A percentile compares a stretch with the other conserved stretches of the same genome.
Evolutionary conservation across 805 yeast genomes (phyloP).

Genomic region (Phaffomyces opuntiae): DNA sequence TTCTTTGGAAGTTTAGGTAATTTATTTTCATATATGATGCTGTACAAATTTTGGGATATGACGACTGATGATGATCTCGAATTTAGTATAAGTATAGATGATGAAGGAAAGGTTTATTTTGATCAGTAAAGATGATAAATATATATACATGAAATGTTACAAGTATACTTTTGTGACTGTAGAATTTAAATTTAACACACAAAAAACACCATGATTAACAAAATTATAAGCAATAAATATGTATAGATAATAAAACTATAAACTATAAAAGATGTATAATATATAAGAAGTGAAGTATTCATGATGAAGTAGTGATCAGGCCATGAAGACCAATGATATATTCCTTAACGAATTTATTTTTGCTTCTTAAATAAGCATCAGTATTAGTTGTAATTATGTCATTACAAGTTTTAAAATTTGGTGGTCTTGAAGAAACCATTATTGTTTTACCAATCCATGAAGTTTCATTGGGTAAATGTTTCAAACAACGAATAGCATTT

Average conservation of each 20-base stretch:
- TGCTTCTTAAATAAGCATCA: slow-evolving; percentile 1
- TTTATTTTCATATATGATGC: slow-evolving; percentile 83
- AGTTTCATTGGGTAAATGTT: slow-evolving; percentile 44
- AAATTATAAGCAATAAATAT: not conserved
- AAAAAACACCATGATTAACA: too few species aligned
- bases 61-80: slow-evolving; percentile 92
- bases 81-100: slow-evolving; percentile 62
- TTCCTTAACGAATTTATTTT: slow-evolving; percentile 7
- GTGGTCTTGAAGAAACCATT: slow-evolving; percentile 25
- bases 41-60: slow-evolving; percentile 95
- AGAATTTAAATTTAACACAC: too few species aligned
- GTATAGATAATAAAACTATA: not conserved
- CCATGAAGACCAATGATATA: slow-evolving; percentile 9
- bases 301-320: slow-evolving; percentile 1
- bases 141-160: too few species aligned
- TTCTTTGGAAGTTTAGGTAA: slow-evolving; percentile 80
- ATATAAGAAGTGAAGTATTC: not conserved
- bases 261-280: too few species aligned
- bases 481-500: slow-evolving; percentile 51
- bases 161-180: too few species aligned
- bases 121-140: slow-evolving; percentile 2
- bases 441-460: slow-evolving; percentile 42
- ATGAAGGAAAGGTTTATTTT: slow-evolving; percentile 29
- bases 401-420: slow-evolving; percentile 7
- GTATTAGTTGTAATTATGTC: not conserved